Percentiles rank a stretch among this genome's conserved stretches.
Conservation (phyloP, 257 asterid species). For the Craterostigma plantagineum region DNA sequence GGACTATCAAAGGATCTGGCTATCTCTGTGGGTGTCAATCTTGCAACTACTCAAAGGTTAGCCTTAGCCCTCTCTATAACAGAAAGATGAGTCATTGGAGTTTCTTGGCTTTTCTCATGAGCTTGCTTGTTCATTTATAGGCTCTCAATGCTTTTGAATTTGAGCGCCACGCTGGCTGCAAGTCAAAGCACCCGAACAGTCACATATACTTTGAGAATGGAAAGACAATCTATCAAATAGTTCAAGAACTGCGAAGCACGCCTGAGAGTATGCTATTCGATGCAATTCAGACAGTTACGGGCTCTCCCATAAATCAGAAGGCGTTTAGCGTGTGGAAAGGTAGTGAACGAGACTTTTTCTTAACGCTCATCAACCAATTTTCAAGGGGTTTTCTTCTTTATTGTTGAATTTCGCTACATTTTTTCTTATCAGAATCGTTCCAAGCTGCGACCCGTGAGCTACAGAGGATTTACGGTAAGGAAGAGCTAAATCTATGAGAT, state of each 20-base stretch:
- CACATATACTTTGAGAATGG: constrained; percentile 88
- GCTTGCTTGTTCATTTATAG: constrained; percentile 15
- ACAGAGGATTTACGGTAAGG: constrained; percentile 84
- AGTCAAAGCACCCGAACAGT: constrained; percentile 91
- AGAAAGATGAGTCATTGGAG: too few relatives aligned
- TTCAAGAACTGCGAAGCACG: constrained; percentile 84
- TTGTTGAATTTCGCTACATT: neutral
- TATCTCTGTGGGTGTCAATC: constrained; percentile 82
- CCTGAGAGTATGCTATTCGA: constrained; percentile 59
- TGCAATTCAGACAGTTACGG: constrained; percentile 67
- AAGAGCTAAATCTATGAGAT: constrained; percentile 44
- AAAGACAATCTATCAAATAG: constrained; percentile 81
- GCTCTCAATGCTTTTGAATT: constrained; percentile 83
- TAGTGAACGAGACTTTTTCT: constrained; percentile 12
- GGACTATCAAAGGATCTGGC: constrained; percentile 80
- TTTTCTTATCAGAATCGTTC: constrained; percentile 41
- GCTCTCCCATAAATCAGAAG: constrained; percentile 84
- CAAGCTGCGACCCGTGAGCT: constrained; percentile 96
- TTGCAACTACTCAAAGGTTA: constrained; percentile 77
- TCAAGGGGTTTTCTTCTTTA: too few relatives aligned
- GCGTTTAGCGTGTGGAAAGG: constrained; percentile 97
- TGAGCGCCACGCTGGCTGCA: constrained; percentile 88
- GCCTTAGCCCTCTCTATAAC: constrained; percentile 1
- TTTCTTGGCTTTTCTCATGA: neutral
- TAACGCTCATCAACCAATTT: constrained; percentile 1